Percentiles rank a stretch among this genome's conserved stretches.
phyloP scores from a whole-genome alignment of 208 protist species.

The Tetramitus jugosus region DNA sequence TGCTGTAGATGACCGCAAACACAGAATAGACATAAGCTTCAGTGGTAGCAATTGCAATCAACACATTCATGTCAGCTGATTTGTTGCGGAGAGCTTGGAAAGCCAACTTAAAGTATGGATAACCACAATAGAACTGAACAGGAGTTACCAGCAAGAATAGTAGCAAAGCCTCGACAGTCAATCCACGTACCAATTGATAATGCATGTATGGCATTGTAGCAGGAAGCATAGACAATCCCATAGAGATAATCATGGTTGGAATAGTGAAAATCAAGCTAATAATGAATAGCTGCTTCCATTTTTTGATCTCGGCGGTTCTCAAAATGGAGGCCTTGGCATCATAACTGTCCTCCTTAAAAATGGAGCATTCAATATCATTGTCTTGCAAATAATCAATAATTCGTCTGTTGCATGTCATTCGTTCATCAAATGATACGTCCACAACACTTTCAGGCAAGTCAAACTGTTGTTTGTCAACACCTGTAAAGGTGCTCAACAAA shows the following conservation, averaged over 20 bases:
- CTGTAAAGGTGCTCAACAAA: background rate
- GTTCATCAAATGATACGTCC: background rate
- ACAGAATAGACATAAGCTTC: constrained; percentile 12
- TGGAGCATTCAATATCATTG: no score
- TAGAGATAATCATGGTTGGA: background rate
- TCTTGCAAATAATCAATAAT: background rate
- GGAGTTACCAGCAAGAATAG: background rate
- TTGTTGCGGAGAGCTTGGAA: background rate
- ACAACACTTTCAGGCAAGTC: background rate
- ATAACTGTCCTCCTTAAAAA: background rate
- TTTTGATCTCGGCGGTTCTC: background rate
- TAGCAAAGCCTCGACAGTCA: background rate
- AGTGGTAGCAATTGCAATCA: background rate
- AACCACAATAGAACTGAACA: background rate
- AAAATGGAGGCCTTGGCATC: background rate
- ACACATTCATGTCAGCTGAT: background rate
- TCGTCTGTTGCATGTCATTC: background rate
- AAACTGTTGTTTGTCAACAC: background rate
- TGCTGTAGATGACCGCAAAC: background rate
- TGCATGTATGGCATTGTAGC: no score
- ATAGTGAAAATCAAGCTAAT: background rate
- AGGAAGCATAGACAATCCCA: background rate
- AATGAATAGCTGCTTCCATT: background rate
- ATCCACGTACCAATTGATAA: no score
- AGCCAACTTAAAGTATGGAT: background rate